Base-by-base conservation (phyloP, 2,329 filamentous ascomycete species). In the Pyrenophora seminiperda region DNA sequence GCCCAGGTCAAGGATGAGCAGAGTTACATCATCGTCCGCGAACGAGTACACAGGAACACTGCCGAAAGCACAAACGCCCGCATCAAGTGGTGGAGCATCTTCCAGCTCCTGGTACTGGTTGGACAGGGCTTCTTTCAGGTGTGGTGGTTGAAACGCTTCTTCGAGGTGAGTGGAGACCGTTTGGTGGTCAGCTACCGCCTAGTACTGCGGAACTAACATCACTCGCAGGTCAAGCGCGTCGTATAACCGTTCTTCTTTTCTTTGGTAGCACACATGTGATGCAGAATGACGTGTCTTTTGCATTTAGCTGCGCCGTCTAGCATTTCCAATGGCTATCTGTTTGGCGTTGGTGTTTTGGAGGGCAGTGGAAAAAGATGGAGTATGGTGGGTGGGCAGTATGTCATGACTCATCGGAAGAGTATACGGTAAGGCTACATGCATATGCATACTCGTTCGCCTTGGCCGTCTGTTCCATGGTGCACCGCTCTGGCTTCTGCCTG, bases 1-100 rank as follows among this genome's bases (percentile, higher is more conserved):
- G 82, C 86, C 59, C 90, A 95, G 76, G 92, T 97, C 75, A 96
- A 96, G 80, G 94, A 97, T 75, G 94, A 99, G 79, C 94, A 99
- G 79, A 85, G 87, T 64, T 99, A 99, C 79, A 97, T 99, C 69
- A 86, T 99, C 56, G 79, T 97, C 51, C 89, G 94, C 65, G 94
- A 99, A 79, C 85, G 94, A 70, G 96, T 90, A 63, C 94, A 99
- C 82, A 85, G 94, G 73, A 99, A 99, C 80, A 99, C 94, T 7
- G 94, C 94, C 59, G 94, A 99, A 81, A 97, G 92, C 83, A 99
- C 94, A 68, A 99, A 99, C 76, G 84, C 86, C 64, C 84, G 94
- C 62, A 94, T 99, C 73, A 99, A 99, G 81, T 99, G 94, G 94
- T 99, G 94, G 94, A 97, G 94, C 76, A 83, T 97, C 66, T 97